Conservation (phyloP, 2,329 filamentous ascomycete species). For the Verticillium nonalfalfae region DNA sequence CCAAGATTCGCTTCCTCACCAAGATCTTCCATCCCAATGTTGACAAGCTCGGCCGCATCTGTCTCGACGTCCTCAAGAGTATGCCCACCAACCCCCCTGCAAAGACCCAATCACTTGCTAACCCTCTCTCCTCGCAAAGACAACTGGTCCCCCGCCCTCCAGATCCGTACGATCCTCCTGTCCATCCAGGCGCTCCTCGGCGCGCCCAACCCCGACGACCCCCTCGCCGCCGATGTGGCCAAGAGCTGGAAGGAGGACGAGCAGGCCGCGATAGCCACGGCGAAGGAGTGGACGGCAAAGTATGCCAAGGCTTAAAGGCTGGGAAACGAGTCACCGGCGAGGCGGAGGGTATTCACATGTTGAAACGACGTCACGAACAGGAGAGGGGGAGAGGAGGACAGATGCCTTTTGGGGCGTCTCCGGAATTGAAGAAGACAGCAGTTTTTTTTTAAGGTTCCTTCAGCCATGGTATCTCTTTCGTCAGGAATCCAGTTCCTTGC, state of each 20-base stretch:
- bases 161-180: slow-evolving; percentile 97
- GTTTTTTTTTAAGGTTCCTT: not conserved
- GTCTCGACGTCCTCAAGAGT: slow-evolving; percentile 96
- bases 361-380: not conserved
- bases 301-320: slow-evolving; percentile 55
- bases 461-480: not conserved
- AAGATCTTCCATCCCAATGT: slow-evolving; percentile 99
- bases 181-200: slow-evolving; percentile 96
- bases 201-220: slow-evolving; percentile 95
- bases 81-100: slow-evolving; percentile 21
- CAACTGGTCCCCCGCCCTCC: slow-evolving; percentile 97
- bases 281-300: slow-evolving; percentile 83
- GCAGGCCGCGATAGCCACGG: slow-evolving; percentile 83
- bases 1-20: slow-evolving; percentile 96
- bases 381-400: not conserved
- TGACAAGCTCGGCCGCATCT: slow-evolving; percentile 94
- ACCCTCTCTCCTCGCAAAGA: slow-evolving; percentile 42
- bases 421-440: not conserved
- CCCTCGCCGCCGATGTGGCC: slow-evolving; percentile 94
- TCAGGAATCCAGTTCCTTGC: not conserved
- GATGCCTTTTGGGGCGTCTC: not conserved
- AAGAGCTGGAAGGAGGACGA: slow-evolving; percentile 98
- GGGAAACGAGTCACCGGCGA: too few species aligned
- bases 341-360: not conserved
- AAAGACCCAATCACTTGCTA: not conserved